Evolutionary conservation across 169 alveolate genomes (phyloP), one percentile per base, ranked within the genome.

Genomic region (Gregarina niphandrodes): DNA sequence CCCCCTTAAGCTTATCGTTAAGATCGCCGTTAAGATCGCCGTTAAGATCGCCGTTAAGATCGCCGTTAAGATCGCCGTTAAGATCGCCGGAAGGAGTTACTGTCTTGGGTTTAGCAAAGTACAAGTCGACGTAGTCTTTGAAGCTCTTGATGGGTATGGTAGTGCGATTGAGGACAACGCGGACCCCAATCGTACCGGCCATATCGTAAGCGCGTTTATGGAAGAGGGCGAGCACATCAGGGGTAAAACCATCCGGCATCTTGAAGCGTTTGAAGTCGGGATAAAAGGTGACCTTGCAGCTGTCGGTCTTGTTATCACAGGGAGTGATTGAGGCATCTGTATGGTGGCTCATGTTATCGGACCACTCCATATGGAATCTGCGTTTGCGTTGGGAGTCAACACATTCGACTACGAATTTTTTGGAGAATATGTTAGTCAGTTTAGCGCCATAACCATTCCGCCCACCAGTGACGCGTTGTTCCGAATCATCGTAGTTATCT

Each of bases 361-460:
- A 36, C 59, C 52, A 53, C 23, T 42, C 46, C 45, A n/a, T 61
- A 24, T 45, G 31, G 42, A 56, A 53, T 50, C 48, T 40, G 37
- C 56, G 74, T 53, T 57, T 65, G 45, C 80, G 70, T 54, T 62
- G 65, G 45, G 69, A 54, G 63, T 93, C 96, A 0, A 77, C 93
- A 32, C 95, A 82, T 48, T 88, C 94, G 9, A 90, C 90, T 0
- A 70, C 61, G 60, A 93, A 93, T 50, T 82, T 81, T 26, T 65
- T 76, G 18, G 95, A 78, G 64, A 86, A 93, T 2, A 91, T 88
- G 64, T 93, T 93, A 4, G 98, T 82, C 37, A 93, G 74, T 61
- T 93, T 93, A 9, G 99, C 99, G 1, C 99, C 99, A 56, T 69
- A 91, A 5, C 99, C 99, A 64, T 93, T 93, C 47, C 98, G 67